Base-by-base conservation (phyloP, 2,329 filamentous ascomycete species). In the Botrytis aclada region DNA sequence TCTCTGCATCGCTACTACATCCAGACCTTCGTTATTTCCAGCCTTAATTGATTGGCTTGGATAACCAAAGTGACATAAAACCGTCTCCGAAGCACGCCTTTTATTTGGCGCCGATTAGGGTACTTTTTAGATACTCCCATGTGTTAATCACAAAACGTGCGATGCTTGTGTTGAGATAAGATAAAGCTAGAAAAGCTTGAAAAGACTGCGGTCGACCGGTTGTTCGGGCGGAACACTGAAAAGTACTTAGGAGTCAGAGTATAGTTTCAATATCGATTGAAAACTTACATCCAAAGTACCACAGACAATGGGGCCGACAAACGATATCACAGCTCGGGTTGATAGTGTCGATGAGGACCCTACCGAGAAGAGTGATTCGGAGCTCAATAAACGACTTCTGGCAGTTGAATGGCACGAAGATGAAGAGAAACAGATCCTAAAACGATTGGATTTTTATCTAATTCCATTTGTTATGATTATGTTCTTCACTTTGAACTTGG, bases 401-500 rank as follows among this genome's bases (percentile, higher is more conserved):
- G 62, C 56, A 16, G 51, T 72, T 47, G 29, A 72, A 45, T 72
- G 70, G 70, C 16, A 37, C 20, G 61, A 72, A 66, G 70, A 67
- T 66, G 70, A 67, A 39, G 70, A 72, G 29, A 72, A 72, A 29
- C 18, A 37, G 7, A 45, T 72, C n/a, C 22, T 72, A 16, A 39
- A 25, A 18, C 45, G 70, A 29, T 67, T 72, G 18, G 70, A 72
- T 45, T 58, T 72, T 5, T 72, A 67, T 54, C 39, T 72, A 5
- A 72, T 72, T 56, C 70, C 62, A 39, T n/a, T 72, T 16, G 70
- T 72, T 16, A 72, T 72, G 70, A 34, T 72, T 16, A 72, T 72
- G 70, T 72, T 72, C 47, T 72, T 72, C 25, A 72, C 70, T 34
- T 58, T 72, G 70, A 72, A 72, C 22, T 45, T 72, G 51, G 70